A percentile compares a stretch with the other conserved stretches of the same genome.
Evolutionary conservation across 768 basidiomycete species (phyloP).

Genomic region (Coprinopsis marcescibilis): DNA sequence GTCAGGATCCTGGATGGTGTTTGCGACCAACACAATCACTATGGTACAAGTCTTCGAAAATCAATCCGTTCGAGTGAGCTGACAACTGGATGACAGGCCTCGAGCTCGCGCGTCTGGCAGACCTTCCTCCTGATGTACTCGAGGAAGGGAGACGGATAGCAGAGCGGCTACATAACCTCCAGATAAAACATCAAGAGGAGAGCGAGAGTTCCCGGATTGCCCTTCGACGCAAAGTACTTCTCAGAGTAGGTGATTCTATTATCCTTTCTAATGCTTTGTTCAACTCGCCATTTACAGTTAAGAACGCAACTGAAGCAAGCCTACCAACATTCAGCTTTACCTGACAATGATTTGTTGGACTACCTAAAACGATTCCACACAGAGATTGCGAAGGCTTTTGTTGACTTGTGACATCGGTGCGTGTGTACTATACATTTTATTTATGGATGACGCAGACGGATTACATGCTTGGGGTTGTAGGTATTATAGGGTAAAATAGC

Average conservation of each 20-base stretch:
- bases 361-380: conserved; percentile 68
- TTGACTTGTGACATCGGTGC: conserved; percentile 10
- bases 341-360: conserved; percentile 58
- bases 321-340: conserved; percentile 64
- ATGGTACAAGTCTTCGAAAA: conserved; percentile 41
- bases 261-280: neutral
- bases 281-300: conserved; percentile 36
- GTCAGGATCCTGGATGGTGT: conserved; percentile 70
- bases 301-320: conserved; percentile 72
- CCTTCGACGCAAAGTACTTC: conserved; percentile 58
- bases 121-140: conserved; percentile 72
- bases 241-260: conserved; percentile 43
- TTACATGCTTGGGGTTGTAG: too few species aligned
- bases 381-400: conserved; percentile 57
- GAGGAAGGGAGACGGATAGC: conserved; percentile 58
- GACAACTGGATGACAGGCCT: conserved; percentile 57
- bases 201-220: conserved; percentile 58
- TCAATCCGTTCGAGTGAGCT: neutral
- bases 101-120: conserved; percentile 83
- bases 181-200: conserved; percentile 50
- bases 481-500: too few species aligned
- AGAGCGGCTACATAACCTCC: conserved; percentile 48
- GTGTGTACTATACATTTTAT: too few species aligned
- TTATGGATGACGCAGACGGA: too few species aligned
- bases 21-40: conserved; percentile 58